These are phyloP conservation scores for Schizopora paradoxa DNA, from an alignment of 1,284 basidiomycete genomes.

Conservation along the genomic window DNA sequence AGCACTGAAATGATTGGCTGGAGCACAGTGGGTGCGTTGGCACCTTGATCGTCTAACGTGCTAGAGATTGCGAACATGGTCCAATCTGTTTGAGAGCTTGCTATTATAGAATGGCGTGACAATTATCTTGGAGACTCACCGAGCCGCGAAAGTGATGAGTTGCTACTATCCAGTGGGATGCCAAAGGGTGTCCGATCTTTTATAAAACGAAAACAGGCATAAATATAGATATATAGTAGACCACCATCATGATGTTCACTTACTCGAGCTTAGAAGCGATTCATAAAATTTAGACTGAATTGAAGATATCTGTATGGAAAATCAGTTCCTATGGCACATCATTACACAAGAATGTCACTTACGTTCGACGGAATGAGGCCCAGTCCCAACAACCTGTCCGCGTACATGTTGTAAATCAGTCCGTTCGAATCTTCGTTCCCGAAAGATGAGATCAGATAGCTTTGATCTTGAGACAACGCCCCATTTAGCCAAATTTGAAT, in stretches of 20 bases:
- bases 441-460: slow-evolving; percentile 27
- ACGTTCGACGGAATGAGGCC: slow-evolving; percentile 25
- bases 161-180: slow-evolving; percentile 22
- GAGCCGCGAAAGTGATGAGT: background rate
- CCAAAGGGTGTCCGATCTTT: slow-evolving; percentile 9
- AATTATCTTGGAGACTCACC: no score
- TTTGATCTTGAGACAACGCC: slow-evolving; percentile 8
- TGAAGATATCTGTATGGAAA: background rate
- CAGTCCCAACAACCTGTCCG: slow-evolving; percentile 33
- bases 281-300: slow-evolving; percentile 2
- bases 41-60: slow-evolving; percentile 24
- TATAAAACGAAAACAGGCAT: background rate
- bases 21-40: no score
- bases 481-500: slow-evolving; percentile 9
- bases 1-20: slow-evolving; percentile 31
- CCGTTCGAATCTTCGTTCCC: slow-evolving; percentile 27
- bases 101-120: no score
- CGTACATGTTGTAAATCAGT: slow-evolving; percentile 45
- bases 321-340: background rate
- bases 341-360: slow-evolving; percentile 13
- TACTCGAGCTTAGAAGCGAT: background rate
- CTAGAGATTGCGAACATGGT: slow-evolving; percentile 34
- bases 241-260: background rate
- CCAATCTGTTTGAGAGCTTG: slow-evolving; percentile 30
- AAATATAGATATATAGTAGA: background rate